Evolutionary conservation across 768 basidiomycete species (phyloP).

Genomic region (Trametes sanguinea): DNA sequence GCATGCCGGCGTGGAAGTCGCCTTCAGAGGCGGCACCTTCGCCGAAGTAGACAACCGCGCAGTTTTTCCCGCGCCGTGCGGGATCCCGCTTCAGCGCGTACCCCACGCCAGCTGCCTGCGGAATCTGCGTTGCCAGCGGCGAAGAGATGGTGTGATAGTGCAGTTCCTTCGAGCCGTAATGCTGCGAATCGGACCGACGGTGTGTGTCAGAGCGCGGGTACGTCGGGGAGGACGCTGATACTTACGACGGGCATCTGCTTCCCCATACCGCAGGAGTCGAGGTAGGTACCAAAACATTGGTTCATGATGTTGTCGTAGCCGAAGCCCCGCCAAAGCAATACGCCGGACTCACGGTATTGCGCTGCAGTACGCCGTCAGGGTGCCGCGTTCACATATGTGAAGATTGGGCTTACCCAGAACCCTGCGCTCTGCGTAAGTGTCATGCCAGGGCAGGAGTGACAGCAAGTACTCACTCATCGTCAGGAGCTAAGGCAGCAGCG

Average conservation of each 20-base stretch:
- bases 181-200: slow-evolving; percentile 43
- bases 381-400: not conserved
- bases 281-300: slow-evolving; percentile 86
- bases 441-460: not conserved
- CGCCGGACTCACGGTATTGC: slow-evolving; percentile 93
- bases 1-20: slow-evolving; percentile 91
- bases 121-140: slow-evolving; percentile 91
- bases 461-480: slow-evolving; percentile 73
- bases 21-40: slow-evolving; percentile 95
- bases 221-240: slow-evolving; percentile 9
- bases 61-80: slow-evolving; percentile 62
- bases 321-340: slow-evolving; percentile 87
- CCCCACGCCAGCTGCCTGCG: slow-evolving; percentile 91
- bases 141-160: slow-evolving; percentile 96
- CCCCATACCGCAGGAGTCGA: slow-evolving; percentile 81
- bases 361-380: slow-evolving; percentile 42
- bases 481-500: slow-evolving; percentile 77
- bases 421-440: slow-evolving; percentile 38
- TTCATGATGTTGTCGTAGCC: slow-evolving; percentile 80
- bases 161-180: slow-evolving; percentile 80
- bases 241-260: slow-evolving; percentile 92
- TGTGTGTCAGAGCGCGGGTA: not conserved
- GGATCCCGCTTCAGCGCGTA: slow-evolving; percentile 86
- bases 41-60: slow-evolving; percentile 89
- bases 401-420: slow-evolving; percentile 60